Evolutionary conservation across 768 basidiomycete species (phyloP).

Genomic region (Candolleomyces efflorescens): DNA sequence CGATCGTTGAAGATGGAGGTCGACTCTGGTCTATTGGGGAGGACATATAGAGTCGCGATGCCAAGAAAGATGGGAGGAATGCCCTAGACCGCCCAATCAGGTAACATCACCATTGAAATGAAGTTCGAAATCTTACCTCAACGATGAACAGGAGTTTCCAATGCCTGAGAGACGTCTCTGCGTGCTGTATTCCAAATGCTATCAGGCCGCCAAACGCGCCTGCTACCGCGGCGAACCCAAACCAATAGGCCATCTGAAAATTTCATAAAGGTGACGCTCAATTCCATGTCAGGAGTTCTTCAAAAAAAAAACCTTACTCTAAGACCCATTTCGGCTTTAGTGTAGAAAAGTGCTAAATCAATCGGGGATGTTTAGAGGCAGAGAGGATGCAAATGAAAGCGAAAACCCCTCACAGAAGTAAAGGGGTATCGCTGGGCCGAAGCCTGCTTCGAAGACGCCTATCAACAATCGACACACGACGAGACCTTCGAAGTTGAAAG

Average conservation of each 20-base stretch:
- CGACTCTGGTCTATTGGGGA: slow-evolving; percentile 72
- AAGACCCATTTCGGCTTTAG: slow-evolving; percentile 66
- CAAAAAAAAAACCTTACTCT: slow-evolving; percentile 35
- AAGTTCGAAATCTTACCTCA: slow-evolving; percentile 40
- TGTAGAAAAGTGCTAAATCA: slow-evolving; percentile 70
- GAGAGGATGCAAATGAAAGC: neutral
- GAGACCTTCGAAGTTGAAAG: slow-evolving; percentile 57
- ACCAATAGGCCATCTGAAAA: slow-evolving; percentile 70
- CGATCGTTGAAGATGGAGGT: slow-evolving; percentile 52
- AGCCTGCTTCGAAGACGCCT: slow-evolving; percentile 77
- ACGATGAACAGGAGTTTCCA: slow-evolving; percentile 72
- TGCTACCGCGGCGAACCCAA: slow-evolving; percentile 79
- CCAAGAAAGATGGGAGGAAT: slow-evolving; percentile 64
- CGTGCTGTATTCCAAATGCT: slow-evolving; percentile 74
- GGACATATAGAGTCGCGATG: slow-evolving; percentile 44
- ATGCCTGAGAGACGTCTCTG: slow-evolving; percentile 40
- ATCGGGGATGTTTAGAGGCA: neutral
- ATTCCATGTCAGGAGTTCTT: neutral
- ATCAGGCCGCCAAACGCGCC: slow-evolving; percentile 85
- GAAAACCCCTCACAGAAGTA: slow-evolving; percentile 59
- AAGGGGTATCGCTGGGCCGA: slow-evolving; percentile 72
- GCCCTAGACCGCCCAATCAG: slow-evolving; percentile 39
- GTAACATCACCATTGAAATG: no score
- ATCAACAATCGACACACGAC: slow-evolving; percentile 55
- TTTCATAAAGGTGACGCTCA: neutral